Evolutionary conservation across 108 stramenopile genomes (phyloP).

Genomic region (Cyclotella choctawhatcheeana): DNA sequence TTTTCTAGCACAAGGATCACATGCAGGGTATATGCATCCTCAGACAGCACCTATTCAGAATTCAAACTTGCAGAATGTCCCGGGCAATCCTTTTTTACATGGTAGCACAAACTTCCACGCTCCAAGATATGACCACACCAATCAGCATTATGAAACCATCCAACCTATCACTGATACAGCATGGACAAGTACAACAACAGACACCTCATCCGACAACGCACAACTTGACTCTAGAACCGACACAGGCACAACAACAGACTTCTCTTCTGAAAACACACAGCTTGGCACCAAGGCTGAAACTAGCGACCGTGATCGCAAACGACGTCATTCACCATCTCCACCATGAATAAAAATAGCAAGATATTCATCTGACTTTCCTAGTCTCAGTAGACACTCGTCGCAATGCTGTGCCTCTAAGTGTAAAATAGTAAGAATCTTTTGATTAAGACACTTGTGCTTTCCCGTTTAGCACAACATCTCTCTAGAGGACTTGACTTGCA

Average conservation of each 20-base stretch:
- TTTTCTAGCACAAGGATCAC: neutral
- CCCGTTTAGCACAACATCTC: too few relatives aligned
- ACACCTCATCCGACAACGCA: neutral
- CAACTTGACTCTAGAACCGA: neutral
- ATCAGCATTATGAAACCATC: neutral
- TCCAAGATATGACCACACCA: neutral
- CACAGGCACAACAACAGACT: constrained; percentile 7
- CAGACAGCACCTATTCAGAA: neutral
- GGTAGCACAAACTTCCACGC: neutral
- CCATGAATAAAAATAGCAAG: too few relatives aligned
- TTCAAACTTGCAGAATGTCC: neutral
- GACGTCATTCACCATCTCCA: constrained; percentile 1
- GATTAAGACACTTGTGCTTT: too few relatives aligned
- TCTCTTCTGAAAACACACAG: neutral
- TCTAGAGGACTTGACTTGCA: too few relatives aligned
- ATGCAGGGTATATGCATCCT: neutral
- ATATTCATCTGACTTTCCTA: too few relatives aligned
- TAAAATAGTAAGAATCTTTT: too few relatives aligned
- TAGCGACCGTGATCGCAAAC: neutral
- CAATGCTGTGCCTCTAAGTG: too few relatives aligned
- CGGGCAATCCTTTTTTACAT: neutral
- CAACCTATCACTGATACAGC: constrained; percentile 4
- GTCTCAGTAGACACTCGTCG: too few relatives aligned
- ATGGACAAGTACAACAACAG: constrained; percentile 8
- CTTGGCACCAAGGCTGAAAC: neutral